A percentile compares a stretch with the other conserved stretches of the same genome.
These are phyloP conservation scores for Arthromyces matolae DNA, from an alignment of 768 basidiomycete species.

Conservation along the genomic window DNA sequence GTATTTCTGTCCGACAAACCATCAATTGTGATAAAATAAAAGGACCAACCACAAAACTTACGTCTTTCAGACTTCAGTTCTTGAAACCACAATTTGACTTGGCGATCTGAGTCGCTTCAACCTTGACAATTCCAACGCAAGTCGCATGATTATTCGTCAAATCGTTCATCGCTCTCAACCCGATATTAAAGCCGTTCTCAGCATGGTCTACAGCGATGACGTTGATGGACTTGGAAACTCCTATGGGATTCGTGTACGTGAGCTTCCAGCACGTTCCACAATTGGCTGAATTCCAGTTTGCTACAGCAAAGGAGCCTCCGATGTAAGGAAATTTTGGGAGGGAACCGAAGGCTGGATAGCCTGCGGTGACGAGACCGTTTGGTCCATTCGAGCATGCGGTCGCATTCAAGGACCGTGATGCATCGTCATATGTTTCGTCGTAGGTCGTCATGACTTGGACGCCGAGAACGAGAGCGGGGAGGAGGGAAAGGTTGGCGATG, in stretches of 20 bases:
- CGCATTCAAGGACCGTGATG: slow-evolving; percentile 25
- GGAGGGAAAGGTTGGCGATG: slow-evolving; percentile 20
- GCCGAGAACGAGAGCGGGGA: slow-evolving; percentile 2
- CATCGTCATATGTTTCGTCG: slow-evolving; percentile 40
- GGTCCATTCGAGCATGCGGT: slow-evolving; percentile 48
- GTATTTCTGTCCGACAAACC: too few relatives aligned
- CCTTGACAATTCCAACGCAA: slow-evolving; percentile 23
- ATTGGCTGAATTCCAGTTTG: slow-evolving; percentile 39
- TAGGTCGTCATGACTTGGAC: slow-evolving; percentile 21
- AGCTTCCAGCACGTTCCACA: slow-evolving; percentile 58
- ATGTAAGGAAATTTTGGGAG: slow-evolving; percentile 53
- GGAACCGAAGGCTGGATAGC: slow-evolving; percentile 39
- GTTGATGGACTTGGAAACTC: slow-evolving; percentile 30
- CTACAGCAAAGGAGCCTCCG: slow-evolving; percentile 43
- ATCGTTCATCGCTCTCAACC: slow-evolving; percentile 28
- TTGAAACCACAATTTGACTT: slow-evolving; percentile 25
- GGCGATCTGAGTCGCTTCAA: slow-evolving; percentile 18
- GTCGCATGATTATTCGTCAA: slow-evolving; percentile 30
- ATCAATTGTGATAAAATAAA: too few relatives aligned
- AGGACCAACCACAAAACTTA: too few relatives aligned
- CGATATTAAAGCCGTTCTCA: slow-evolving; percentile 19
- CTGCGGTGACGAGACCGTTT: slow-evolving; percentile 37
- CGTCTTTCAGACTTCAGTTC: too few relatives aligned
- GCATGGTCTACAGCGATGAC: slow-evolving; percentile 44
- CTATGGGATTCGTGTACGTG: slow-evolving; percentile 31